Conservation (phyloP, 257 asterid species). For the Mitragyna speciosa region DNA sequence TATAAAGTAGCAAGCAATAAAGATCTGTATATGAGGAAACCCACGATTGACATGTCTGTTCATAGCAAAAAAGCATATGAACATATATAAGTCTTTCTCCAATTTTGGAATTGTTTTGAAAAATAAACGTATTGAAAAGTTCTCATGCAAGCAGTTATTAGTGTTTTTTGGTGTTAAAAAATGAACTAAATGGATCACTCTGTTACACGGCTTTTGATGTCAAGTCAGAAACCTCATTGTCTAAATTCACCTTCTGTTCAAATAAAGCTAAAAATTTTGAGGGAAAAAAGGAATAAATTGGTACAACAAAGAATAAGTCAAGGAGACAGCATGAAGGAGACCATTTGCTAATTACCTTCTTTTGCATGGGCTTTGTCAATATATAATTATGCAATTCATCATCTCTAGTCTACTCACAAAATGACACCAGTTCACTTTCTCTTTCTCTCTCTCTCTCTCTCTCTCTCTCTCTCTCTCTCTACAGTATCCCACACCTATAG, state of each 20-base stretch:
- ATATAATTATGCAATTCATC: background rate
- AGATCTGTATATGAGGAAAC: background rate
- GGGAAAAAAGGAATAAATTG: background rate
- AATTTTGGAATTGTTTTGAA: background rate
- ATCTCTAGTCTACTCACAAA: background rate
- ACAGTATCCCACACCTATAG: background rate
- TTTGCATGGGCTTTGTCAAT: background rate
- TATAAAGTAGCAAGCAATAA: background rate
- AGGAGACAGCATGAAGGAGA: background rate
- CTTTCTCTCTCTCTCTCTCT: background rate
- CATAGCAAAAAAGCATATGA: background rate
- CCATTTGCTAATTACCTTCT: background rate
- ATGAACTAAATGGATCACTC: too few species aligned
- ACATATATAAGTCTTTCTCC: background rate
- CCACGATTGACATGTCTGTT: background rate
- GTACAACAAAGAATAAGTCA: background rate
- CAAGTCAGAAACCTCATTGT: background rate
- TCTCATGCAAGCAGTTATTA: background rate
- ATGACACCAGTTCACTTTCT: background rate
- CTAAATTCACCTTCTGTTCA: background rate
- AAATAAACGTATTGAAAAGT: background rate
- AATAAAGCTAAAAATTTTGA: background rate
- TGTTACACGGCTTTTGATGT: background rate
- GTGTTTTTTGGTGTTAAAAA: too few species aligned
- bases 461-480: background rate